Evolutionary conservation across 495 filamentous ascomycete genomes (phyloP).

Genomic region (Aspergillus indologenus): DNA sequence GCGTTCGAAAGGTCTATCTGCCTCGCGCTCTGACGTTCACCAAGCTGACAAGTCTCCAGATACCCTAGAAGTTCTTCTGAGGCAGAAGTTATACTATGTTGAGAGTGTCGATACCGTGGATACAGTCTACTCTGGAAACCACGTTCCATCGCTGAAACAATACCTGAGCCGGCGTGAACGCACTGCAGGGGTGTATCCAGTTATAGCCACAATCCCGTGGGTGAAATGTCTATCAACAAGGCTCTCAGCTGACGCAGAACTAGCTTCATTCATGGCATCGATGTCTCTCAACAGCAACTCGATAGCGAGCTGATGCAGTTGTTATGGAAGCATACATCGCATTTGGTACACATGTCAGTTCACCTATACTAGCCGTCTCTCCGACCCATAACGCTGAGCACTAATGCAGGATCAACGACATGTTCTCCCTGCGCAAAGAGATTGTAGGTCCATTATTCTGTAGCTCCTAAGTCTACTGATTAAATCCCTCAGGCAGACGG

Average conservation of each 20-base stretch:
- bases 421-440: slow-evolving; percentile 12
- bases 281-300: not conserved
- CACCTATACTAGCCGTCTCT: not conserved
- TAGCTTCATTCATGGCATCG: too few species aligned
- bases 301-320: not conserved
- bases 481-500: not conserved
- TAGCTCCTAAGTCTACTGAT: not conserved
- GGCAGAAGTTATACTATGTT: slow-evolving; percentile 2
- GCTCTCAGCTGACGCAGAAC: too few species aligned
- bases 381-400: not conserved
- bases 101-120: slow-evolving; percentile 8
- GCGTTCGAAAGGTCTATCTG: slow-evolving; percentile 2
- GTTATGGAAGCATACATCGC: slow-evolving; percentile 12
- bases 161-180: slow-evolving; percentile 8
- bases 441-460: slow-evolving; percentile 3
- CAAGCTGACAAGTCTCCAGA: too few species aligned
- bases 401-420: slow-evolving; percentile 6
- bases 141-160: slow-evolving; percentile 5
- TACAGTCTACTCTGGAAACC: slow-evolving; percentile 1
- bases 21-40: too few species aligned
- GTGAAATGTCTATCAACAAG: not conserved
- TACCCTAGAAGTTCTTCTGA: too few species aligned
- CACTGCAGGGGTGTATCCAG: slow-evolving; percentile 11
- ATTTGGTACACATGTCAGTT: slow-evolving; percentile 13
- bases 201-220: slow-evolving; percentile 13